These are phyloP conservation scores for Theileria orientalis DNA, from an alignment of 169 alveolate genomes.

Conservation along the genomic window DNA sequence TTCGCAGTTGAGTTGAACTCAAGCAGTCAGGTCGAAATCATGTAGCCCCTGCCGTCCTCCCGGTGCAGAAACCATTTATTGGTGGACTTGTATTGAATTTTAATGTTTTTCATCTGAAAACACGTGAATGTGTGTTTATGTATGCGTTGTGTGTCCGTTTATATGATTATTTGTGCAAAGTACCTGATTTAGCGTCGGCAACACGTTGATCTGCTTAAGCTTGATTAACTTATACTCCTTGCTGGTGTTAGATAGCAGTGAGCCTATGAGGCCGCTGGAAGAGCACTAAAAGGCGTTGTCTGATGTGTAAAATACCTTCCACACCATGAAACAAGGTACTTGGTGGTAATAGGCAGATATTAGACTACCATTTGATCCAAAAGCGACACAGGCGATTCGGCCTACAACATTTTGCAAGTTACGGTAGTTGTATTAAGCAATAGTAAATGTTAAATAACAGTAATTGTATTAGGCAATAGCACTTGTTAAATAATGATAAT, in stretches of 20 bases:
- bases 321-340: constrained; percentile 52
- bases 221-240: constrained; percentile 40
- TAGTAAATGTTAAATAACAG: no score
- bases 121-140: background rate
- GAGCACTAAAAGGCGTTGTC: constrained; percentile 35
- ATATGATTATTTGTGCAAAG: no score
- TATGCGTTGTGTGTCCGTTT: no score
- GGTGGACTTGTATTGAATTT: constrained; percentile 69
- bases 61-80: constrained; percentile 75
- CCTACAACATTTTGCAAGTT: background rate
- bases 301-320: constrained; percentile 36
- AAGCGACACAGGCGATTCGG: constrained; percentile 47
- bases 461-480: no score
- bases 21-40: constrained; percentile 57
- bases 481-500: background rate
- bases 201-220: constrained; percentile 35
- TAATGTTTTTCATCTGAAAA: constrained; percentile 57
- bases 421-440: no score
- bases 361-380: constrained; percentile 53
- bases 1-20: constrained; percentile 14
- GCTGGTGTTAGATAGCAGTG: constrained; percentile 36
- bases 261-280: constrained; percentile 56
- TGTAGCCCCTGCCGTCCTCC: constrained; percentile 74
- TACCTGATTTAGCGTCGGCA: constrained; percentile 20
- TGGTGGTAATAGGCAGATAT: constrained; percentile 61